Conservation (phyloP, 768 basidiomycete genomes). For the Phylloporus scabripes region DNA sequence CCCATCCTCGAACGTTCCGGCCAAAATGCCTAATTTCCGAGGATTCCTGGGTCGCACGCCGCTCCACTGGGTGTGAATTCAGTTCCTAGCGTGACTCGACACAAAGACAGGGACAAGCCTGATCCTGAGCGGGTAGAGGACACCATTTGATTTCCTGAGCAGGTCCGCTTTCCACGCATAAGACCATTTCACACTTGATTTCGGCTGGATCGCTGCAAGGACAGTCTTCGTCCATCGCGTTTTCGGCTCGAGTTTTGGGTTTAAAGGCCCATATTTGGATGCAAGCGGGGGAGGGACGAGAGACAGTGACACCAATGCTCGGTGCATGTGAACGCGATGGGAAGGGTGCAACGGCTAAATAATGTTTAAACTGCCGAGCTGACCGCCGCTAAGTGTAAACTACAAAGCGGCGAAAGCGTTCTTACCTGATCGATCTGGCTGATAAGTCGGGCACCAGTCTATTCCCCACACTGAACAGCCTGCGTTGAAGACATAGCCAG, state of each 20-base stretch:
- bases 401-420: background rate
- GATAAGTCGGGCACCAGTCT: conserved; percentile 88
- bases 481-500: conserved; percentile 71
- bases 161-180: conserved; percentile 79
- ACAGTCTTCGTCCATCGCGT: conserved; percentile 22
- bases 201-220: conserved; percentile 16
- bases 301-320: conserved; percentile 54
- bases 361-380: conserved; percentile 63
- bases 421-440: conserved; percentile 51
- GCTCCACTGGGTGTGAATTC: conserved; percentile 15
- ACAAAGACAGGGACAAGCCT: conserved; percentile 27
- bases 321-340: conserved; percentile 61
- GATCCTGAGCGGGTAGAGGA: conserved; percentile 77
- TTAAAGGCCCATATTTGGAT: conserved; percentile 82
- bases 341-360: conserved; percentile 77
- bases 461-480: conserved; percentile 89
- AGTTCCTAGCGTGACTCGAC: background rate
- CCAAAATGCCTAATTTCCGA: conserved; percentile 76
- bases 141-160: conserved; percentile 89
- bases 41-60: conserved; percentile 16
- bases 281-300: conserved; percentile 54
- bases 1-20: conserved; percentile 84
- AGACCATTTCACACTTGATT: conserved; percentile 75
- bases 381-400: background rate
- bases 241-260: conserved; percentile 13